Evolutionary conservation across 345 rosid genomes (phyloP), one percentile per base, ranked within the genome.

Genomic region (Aurinia saxatilis): DNA sequence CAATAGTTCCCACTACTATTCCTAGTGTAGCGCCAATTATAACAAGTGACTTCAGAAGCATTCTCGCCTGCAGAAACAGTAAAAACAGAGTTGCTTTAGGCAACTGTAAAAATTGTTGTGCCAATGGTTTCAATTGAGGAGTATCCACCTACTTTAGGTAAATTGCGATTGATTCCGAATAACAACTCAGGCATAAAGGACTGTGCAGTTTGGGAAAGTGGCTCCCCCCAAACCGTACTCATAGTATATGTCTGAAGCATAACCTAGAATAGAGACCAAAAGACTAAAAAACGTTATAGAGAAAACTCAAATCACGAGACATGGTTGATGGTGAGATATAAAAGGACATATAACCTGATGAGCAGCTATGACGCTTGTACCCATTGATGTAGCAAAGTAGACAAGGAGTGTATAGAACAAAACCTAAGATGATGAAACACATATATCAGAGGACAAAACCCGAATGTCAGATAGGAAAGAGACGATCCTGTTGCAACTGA

Each of bases 151-250:
- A 84, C 96, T 83, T 88, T 91, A 46, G 61, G 60, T 73, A 84
- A 73, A 75, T 72, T 84, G 57, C 83, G 78, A 19, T 77, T 79
- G 58, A 60, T 78, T 56, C 98, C 96, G 40, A 79, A 79, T 61
- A 91, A 70, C 69, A 86, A 70, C 84, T 81, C 96, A 5, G 95
- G 98, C 95, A 88, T 83, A 60, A 88, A 91, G 57, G 98, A 84
- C 65, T 91, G 95, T 51, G 98, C 92, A 42, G 98, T 86, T 71
- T 91, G 98, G 65, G 92, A 91, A 50, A 91, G 95, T 50, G 98
- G 95, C 77, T 82, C 91, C 8, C 96, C 91, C 74, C 83, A 86
- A 11, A 88, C 92, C 0, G 83, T 70, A 70, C 88, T 73, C 81
- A 91, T 82, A 69, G 77, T 11, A 39, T 42, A 79, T 14, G 73